Evolutionary conservation across 306 rosid genomes (phyloP), one percentile per base, ranked within the genome.

Genomic region (Cucumis sativus): DNA sequence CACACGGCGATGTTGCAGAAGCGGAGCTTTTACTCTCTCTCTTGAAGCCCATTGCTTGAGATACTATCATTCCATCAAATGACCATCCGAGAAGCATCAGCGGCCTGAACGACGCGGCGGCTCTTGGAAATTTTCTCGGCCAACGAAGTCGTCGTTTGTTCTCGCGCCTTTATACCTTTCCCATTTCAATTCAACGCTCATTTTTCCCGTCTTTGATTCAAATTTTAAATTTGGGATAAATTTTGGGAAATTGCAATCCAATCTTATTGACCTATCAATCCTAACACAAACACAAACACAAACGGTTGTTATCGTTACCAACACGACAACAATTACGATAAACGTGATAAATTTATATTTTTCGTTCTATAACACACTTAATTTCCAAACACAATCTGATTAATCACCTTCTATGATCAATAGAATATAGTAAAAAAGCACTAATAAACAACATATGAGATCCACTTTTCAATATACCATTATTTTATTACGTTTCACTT

Each of bases 1-100:
- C 86, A 43, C 97, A 95, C 7, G 91, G 88, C 35, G 96, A 89
- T 21, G 97, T 87, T 73, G 95, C 69, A 58, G 96, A 81, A 51
- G 82, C 65, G n/a, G 78, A 77, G 66, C 57, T 72, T 78, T 79
- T 84, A 76, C 83, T 86, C 56, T 80, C 87, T 45, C 84, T 84
- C 37, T 76, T 75, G 54, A 82, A 35, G 25, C 83, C 87, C 86
- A 66, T 66, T 18, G 73, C 37, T 64, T 35, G 71, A 39, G 71
- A 80, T 84, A 16, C 17, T 57, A 3, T 39, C 4, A 30, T 17
- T 40, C 79, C 54, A 72, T 52, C 47, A 30, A 72, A 72, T 16
- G 41, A 62, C 61, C 59, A 70, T 13, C 79, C 70, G 40, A n/a
- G 40, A 59, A 59, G 79, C 23, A 67, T 5, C 54, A 37, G 13